Evolutionary conservation across 306 rosid genomes (phyloP).

Genomic region (Ochetophila trinervis): DNA sequence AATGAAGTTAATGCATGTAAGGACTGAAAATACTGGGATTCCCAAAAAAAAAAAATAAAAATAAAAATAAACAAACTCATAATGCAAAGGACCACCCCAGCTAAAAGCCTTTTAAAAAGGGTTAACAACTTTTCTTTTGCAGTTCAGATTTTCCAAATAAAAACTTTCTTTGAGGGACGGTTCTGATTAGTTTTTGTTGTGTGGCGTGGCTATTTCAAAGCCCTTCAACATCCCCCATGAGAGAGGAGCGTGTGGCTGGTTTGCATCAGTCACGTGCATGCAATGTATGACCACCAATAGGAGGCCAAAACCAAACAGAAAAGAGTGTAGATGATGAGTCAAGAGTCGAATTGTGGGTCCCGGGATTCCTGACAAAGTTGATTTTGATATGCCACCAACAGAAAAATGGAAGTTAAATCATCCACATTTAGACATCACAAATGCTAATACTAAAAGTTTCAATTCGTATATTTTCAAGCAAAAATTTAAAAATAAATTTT

Average conservation of each 20-base stretch:
- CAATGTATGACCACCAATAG: conserved; percentile 35
- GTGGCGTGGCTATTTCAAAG: conserved; percentile 42
- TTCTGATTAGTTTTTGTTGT: conserved; percentile 13
- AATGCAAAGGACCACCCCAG: no score
- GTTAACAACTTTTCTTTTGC: no score
- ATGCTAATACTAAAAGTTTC: no score
- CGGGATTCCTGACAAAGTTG: conserved; percentile 21
- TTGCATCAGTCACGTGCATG: conserved; percentile 50
- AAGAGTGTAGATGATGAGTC: background rate
- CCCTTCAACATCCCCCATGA: conserved; percentile 25
- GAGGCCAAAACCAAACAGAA: background rate
- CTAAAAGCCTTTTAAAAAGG: no score
- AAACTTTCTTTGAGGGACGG: conserved; percentile 12
- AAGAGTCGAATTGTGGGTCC: conserved; percentile 25
- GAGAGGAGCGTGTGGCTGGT: conserved; percentile 42
- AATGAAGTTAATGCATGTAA: no score
- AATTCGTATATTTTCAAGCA: no score
- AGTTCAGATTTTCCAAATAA: no score
- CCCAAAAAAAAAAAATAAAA: no score
- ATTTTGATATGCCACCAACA: conserved; percentile 39
- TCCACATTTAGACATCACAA: background rate
- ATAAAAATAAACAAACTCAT: no score
- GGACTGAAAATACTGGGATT: no score
- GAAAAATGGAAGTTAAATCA: conserved; percentile 20
- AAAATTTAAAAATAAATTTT: no score